Evolutionary conservation across 305 asterid genomes (phyloP), one percentile per base, ranked within the genome.

Genomic region (Fraxinus floribunda): DNA sequence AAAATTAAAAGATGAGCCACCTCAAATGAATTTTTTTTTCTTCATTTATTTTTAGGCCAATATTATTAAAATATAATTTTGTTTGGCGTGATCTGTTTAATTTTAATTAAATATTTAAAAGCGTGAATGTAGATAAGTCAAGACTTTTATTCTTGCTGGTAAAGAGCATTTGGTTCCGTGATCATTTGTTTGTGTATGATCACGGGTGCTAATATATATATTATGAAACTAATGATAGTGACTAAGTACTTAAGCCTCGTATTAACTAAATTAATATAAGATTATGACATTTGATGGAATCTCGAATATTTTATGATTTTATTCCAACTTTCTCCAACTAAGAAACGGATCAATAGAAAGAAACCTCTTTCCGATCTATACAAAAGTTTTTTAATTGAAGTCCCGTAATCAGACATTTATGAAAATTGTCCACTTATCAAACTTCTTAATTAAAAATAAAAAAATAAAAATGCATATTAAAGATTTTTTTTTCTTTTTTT

Each of bases 281-380:
- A 26, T 26, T 26, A 26, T 26, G 85, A 83, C 84, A 46, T 36
- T 26, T 73, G 78, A 81, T 87, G 88, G 88, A 90, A 84, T 88
- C 88, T 84, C 80, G 77, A 82, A 81, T 85, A 82, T 82, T 15
- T 70, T 78, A 78, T 82, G 52, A 32, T 38, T 71, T 66, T 18
- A 2, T 78, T 41, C 64, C 76, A 83, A 64, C 86, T 85, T 80
- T 87, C 60, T 83, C 75, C 78, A 29, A 70, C 15, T 15, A 16
- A 4, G 22, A 30, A 70, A 70, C 9, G 11, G 41, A 30, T 70
- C 75, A 13, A 70, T 30, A 0, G 9, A 30, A 30, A 30, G 22
- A 70, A 70, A 68, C 38, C 75, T 22, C 15, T 68, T 29, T 26
- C 7, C 24, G 13, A 26, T 22, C 74, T 66, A 22, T 11, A 10